Evolutionary conservation across 164 flowering plant species (phyloP), one percentile per base, ranked within the genome.

Genomic region (Vitis rupestris): DNA sequence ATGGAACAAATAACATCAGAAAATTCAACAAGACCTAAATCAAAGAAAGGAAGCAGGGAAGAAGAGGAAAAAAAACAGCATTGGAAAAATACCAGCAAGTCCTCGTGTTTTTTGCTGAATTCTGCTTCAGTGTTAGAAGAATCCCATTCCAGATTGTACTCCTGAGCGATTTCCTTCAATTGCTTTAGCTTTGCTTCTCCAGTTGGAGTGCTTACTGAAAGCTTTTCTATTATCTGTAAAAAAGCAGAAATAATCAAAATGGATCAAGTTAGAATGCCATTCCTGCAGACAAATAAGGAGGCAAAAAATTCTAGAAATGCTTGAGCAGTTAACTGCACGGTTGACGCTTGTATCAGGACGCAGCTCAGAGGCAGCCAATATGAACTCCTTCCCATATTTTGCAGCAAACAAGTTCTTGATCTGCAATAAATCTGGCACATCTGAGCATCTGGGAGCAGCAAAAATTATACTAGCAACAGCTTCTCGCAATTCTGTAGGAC

Each of bases 361-460:
- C 61, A 96, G 97, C 80, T 96, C 99, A 31, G 93, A 81, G 19
- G 88, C 91, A 78, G 97, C 87, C 50, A 78, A 61, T 63, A 82
- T 80, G 73, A 93, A 96, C 69, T 96, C 98, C 82, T 96, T 93
- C 57, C 98, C 98, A 80, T 93, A 96, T 75, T 96, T 96, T 68
- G 90, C 61, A 70, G 89, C 65, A 77, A 96, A 90, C 74, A 90
- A 68, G 63, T 87, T 91, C 66, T 80, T 84, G 23, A 93, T 73
- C 51, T 83, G 90, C 76, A 91, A 67, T 71, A 96, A 78, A 73
- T 96, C 99, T 8, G 99, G 98, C 72, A 93, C 75, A 78, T 96
- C 99, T 73, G 98, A 88, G 82, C 98, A 96, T 76, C 99, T 89
- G 2, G 97, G 93, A 72, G 98, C 93, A 64, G 99, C 92, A 86